Conservation (phyloP, 352 stramenopile genomes). For the Pelagophyceae sp. region DNA sequence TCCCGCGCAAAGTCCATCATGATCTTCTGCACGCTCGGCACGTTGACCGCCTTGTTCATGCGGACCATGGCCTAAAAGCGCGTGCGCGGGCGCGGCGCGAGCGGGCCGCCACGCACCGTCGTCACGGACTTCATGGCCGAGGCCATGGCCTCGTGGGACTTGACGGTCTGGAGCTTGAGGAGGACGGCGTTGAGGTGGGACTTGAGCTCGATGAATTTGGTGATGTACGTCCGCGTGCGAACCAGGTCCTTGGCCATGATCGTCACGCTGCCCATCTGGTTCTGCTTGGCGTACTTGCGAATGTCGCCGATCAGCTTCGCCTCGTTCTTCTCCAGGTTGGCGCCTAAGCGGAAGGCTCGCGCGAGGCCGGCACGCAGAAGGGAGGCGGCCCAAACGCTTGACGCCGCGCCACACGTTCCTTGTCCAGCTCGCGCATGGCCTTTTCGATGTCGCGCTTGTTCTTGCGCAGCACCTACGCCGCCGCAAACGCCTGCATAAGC, state of each 20-base stretch:
- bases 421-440: conserved; percentile 87
- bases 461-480: conserved; percentile 67
- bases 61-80: conserved; percentile 21
- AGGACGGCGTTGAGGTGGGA: conserved; percentile 88
- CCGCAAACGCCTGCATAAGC: background rate
- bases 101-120: conserved; percentile 49
- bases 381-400: no score
- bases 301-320: conserved; percentile 92
- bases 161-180: conserved; percentile 87
- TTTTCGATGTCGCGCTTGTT: conserved; percentile 96
- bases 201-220: conserved; percentile 95
- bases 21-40: conserved; percentile 90
- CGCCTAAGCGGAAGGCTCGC: conserved; percentile 55
- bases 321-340: conserved; percentile 72
- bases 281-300: conserved; percentile 90
- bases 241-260: conserved; percentile 84
- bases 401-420: conserved; percentile 72
- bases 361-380: conserved; percentile 56
- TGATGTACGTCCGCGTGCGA: conserved; percentile 86
- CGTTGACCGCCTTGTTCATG: conserved; percentile 76
- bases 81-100: background rate
- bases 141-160: conserved; percentile 89
- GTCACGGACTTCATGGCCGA: conserved; percentile 79
- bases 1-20: conserved; percentile 95
- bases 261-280: conserved; percentile 88